phyloP scores from a whole-genome alignment of 371 early-diverging fungal species.

The Blakeslea trispora region DNA sequence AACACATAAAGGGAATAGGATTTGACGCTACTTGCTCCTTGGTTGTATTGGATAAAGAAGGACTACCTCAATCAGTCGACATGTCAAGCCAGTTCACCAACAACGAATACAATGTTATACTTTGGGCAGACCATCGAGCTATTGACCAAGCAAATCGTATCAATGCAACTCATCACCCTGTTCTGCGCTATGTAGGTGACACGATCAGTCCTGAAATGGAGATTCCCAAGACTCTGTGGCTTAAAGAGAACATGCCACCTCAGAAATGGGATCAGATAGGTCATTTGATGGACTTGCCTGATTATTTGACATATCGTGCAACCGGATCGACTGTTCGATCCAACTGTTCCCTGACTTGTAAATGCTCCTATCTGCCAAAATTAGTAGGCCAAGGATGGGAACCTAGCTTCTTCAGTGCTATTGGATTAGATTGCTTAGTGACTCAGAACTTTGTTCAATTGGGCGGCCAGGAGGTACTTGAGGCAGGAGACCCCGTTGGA shows the following conservation, averaged over 20 bases:
- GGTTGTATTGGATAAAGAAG: slow-evolving; percentile 57
- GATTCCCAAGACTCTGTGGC: slow-evolving; percentile 74
- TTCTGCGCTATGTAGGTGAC: slow-evolving; percentile 66
- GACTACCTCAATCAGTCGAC: slow-evolving; percentile 56
- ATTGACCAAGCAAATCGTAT: slow-evolving; percentile 65
- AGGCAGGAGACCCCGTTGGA: slow-evolving; percentile 63
- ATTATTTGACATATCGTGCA: slow-evolving; percentile 69
- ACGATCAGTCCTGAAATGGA: slow-evolving; percentile 76
- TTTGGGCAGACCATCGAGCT: slow-evolving; percentile 83
- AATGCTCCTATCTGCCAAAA: slow-evolving; percentile 65
- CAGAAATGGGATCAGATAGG: slow-evolving; percentile 54
- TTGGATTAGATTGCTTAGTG: slow-evolving; percentile 57
- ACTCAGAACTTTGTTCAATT: slow-evolving; percentile 48
- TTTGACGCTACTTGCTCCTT: slow-evolving; percentile 82
- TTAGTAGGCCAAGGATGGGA: slow-evolving; percentile 58
- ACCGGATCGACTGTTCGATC: slow-evolving; percentile 59
- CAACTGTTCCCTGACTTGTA: slow-evolving; percentile 70
- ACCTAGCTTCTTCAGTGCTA: slow-evolving; percentile 54
- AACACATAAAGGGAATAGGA: slow-evolving; percentile 63
- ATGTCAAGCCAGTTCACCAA: slow-evolving; percentile 40
- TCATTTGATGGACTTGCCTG: slow-evolving; percentile 74
- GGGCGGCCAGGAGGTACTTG: slow-evolving; percentile 53
- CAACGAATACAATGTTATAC: slow-evolving; percentile 59
- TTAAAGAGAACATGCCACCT: slow-evolving; percentile 57
- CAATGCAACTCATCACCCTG: slow-evolving; percentile 58